Evolutionary conservation across 108 stramenopile species (phyloP).

Genomic region (Hondaea fermentalgiana): DNA sequence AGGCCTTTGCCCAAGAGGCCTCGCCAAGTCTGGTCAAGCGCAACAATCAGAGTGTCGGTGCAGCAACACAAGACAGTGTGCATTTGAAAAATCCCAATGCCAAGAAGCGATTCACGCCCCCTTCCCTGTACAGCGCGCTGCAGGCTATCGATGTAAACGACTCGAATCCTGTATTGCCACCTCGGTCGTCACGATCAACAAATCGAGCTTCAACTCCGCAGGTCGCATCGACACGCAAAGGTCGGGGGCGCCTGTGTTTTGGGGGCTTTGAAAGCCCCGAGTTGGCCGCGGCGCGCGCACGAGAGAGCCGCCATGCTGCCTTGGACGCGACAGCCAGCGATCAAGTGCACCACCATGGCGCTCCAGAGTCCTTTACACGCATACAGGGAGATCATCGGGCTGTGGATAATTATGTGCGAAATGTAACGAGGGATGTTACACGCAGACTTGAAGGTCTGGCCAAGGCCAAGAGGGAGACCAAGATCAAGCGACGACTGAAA

Average conservation of each 20-base stretch:
- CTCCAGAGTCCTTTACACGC: neutral
- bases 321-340: too few relatives aligned
- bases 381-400: neutral
- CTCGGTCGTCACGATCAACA: too few relatives aligned
- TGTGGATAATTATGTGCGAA: neutral
- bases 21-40: neutral
- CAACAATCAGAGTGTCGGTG: too few relatives aligned
- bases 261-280: neutral
- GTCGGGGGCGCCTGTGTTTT: neutral
- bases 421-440: neutral
- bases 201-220: too few relatives aligned
- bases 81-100: too few relatives aligned
- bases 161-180: too few relatives aligned
- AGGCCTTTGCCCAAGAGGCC: neutral
- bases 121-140: too few relatives aligned
- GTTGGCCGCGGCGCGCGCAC: neutral
- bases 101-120: too few relatives aligned
- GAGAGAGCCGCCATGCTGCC: neutral
- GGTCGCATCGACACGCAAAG: neutral
- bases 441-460: neutral
- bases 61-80: too few relatives aligned
- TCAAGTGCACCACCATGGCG: neutral
- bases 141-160: too few relatives aligned
- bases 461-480: constrained; percentile 9
- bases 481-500: neutral